These are phyloP conservation scores for Lactarius sp. DNA, from an alignment of 768 basidiomycete species.

Conservation along the genomic window DNA sequence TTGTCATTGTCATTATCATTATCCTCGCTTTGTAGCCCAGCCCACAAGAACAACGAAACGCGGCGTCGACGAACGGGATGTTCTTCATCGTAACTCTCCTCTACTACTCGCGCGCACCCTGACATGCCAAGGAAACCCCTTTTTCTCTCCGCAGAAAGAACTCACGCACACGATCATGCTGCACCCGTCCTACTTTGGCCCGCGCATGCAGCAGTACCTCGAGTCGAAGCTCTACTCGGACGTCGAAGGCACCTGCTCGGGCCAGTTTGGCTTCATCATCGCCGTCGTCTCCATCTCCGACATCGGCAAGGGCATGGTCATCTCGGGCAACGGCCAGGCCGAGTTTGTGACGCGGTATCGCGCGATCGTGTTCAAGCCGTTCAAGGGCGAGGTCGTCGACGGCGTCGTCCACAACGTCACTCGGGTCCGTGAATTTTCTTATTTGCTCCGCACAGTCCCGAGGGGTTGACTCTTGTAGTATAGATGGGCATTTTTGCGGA, in stretches of 20 bases:
- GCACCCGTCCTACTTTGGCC: conserved; percentile 97
- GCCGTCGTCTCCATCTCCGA: conserved; percentile 87
- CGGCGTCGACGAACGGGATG: conserved; percentile 3
- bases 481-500: conserved; percentile 99
- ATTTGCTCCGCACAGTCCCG: too few relatives aligned
- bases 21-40: not conserved
- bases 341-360: conserved; percentile 93
- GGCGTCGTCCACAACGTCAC: conserved; percentile 93
- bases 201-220: conserved; percentile 90
- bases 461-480: not conserved
- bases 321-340: conserved; percentile 89
- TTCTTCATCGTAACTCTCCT: conserved; percentile 22
- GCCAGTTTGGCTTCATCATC: conserved; percentile 92
- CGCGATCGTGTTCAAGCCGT: conserved; percentile 99
- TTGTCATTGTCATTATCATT: too few relatives aligned
- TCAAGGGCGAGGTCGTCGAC: conserved; percentile 98
- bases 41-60: not conserved
- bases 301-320: conserved; percentile 88
- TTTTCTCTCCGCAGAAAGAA: conserved; percentile 64
- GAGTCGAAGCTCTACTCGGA: conserved; percentile 91
- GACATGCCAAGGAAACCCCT: not conserved
- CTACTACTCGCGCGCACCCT: not conserved
- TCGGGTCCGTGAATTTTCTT: conserved; percentile 54
- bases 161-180: conserved; percentile 96
- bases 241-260: conserved; percentile 96